These are phyloP conservation scores for Penicillium manginii DNA, from an alignment of 495 filamentous ascomycete genomes.

Conservation along the genomic window DNA sequence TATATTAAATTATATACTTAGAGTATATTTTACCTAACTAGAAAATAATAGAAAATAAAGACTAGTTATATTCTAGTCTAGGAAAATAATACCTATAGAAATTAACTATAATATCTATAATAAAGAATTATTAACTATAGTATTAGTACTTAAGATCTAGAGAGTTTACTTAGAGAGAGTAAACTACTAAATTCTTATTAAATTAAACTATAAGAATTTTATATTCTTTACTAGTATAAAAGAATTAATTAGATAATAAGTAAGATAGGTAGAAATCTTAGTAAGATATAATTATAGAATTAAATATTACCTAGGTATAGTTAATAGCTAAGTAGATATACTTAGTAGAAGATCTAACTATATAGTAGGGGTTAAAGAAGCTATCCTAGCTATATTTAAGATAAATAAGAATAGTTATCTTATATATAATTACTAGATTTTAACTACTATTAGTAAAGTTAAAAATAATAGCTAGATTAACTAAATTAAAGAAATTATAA, in stretches of 20 bases:
- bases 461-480: neutral
- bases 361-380: slow-evolving; percentile 7
- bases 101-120: slow-evolving; percentile 39
- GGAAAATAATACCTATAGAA: slow-evolving; percentile 28
- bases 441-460: slow-evolving; percentile 7
- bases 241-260: slow-evolving; percentile 18
- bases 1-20: slow-evolving; percentile 4
- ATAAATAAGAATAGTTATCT: slow-evolving; percentile 9
- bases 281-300: slow-evolving; percentile 21
- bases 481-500: neutral
- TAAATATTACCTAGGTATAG: slow-evolving; percentile 17
- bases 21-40: slow-evolving; percentile 13
- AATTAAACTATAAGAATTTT: slow-evolving; percentile 27
- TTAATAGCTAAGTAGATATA: slow-evolving; percentile 13
- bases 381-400: slow-evolving; percentile 13
- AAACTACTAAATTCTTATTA: slow-evolving; percentile 15
- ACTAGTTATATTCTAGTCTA: slow-evolving; percentile 29
- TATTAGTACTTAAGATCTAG: slow-evolving; percentile 32
- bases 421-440: slow-evolving; percentile 10
- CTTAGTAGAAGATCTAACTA: slow-evolving; percentile 21
- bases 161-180: slow-evolving; percentile 24
- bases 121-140: slow-evolving; percentile 33
- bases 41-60: neutral
- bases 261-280: slow-evolving; percentile 14
- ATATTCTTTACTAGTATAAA: slow-evolving; percentile 23